A percentile compares a stretch with the other conserved stretches of the same genome.
Evolutionary conservation across 1,284 basidiomycete species (phyloP).

Genomic region (Golubevia sp.): DNA sequence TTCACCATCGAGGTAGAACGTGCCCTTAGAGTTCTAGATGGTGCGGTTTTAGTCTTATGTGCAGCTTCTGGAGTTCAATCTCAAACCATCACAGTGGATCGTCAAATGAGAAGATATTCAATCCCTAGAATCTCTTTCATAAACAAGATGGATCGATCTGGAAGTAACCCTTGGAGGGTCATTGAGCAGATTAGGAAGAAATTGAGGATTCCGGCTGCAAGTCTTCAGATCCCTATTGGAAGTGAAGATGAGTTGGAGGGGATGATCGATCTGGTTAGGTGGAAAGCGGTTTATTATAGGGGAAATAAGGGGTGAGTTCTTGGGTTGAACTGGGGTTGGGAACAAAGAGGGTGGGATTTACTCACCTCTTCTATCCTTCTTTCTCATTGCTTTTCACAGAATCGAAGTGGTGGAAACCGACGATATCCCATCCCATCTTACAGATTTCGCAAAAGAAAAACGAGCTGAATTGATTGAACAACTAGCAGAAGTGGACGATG

Average conservation of each 20-base stretch:
- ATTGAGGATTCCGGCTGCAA: slow-evolving; percentile 87
- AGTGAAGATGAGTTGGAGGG: slow-evolving; percentile 85
- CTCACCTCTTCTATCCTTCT: slow-evolving; percentile 1
- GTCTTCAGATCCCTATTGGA: slow-evolving; percentile 96
- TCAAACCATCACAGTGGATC: slow-evolving; percentile 98
- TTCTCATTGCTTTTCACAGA: slow-evolving; percentile 62
- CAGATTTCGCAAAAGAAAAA: slow-evolving; percentile 72
- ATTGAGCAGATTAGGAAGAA: slow-evolving; percentile 90
- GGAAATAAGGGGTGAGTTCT: slow-evolving; percentile 83
- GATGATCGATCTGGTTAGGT: slow-evolving; percentile 89
- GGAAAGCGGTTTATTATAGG: slow-evolving; percentile 93
- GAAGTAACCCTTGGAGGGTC: slow-evolving; percentile 95
- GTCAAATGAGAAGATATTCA: slow-evolving; percentile 94
- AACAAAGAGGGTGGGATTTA: too few relatives aligned
- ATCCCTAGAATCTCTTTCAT: slow-evolving; percentile 96
- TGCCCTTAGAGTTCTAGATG: slow-evolving; percentile 92
- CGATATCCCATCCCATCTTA: slow-evolving; percentile 80
- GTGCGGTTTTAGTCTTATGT: slow-evolving; percentile 93
- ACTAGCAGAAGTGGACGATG: slow-evolving; percentile 94
- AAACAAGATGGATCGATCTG: slow-evolving; percentile 99
- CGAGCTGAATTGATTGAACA: slow-evolving; percentile 85
- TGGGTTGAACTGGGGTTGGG: too few relatives aligned
- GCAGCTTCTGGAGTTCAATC: slow-evolving; percentile 95
- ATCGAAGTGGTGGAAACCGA: slow-evolving; percentile 80
- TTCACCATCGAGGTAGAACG: slow-evolving; percentile 99